Evolutionary conservation across 2,329 filamentous ascomycete genomes (phyloP), one percentile per base, ranked within the genome.

Genomic region (Lecanosticta acicola): DNA sequence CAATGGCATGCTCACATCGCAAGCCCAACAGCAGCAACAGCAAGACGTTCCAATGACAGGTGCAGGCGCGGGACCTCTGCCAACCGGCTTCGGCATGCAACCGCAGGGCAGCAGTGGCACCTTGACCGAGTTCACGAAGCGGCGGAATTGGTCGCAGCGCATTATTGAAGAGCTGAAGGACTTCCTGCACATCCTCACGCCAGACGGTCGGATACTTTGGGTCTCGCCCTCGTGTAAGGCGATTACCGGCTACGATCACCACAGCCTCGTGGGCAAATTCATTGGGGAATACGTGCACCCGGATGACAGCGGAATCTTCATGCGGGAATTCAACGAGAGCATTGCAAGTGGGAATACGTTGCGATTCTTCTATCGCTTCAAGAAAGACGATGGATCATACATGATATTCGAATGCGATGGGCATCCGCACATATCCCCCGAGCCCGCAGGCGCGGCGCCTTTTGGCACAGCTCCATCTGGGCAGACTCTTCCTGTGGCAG

Each of bases 111-210:
- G 66, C 43, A 68, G 65, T 33, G 81, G 76, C 66, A 81, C 77
- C 5, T 65, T 82, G 56, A 82, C 79, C 54, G 78, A 83, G 61
- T 83, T 83, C 58, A 83, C 78, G 13, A 82, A 82, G 64, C 71
- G 80, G 47, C 70, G 77, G 50, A 83, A 93, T 63, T 96, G 91
- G 91, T 85, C 87, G 13, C 86, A 90, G 64, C 84, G 87, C 55
- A 84, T 95, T 10, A 79, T 96, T 18, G 87, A 94, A 66, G 90
- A 95, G 72, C 74, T 97, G 57, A 86, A 84, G 62, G 91, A 96
- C 66, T 80, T 96, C 57, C 70, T 95, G 45, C 83, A 94, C 63
- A 89, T 97, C 48, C 78, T 97, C 41, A 89, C 88, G 38, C 80
- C 87, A 18, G 83, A 93, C 59, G 88, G 89, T 32, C 81, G 85